phyloP scores from a whole-genome alignment of 805 yeast species.

The Kodamaea kakaduensis region DNA sequence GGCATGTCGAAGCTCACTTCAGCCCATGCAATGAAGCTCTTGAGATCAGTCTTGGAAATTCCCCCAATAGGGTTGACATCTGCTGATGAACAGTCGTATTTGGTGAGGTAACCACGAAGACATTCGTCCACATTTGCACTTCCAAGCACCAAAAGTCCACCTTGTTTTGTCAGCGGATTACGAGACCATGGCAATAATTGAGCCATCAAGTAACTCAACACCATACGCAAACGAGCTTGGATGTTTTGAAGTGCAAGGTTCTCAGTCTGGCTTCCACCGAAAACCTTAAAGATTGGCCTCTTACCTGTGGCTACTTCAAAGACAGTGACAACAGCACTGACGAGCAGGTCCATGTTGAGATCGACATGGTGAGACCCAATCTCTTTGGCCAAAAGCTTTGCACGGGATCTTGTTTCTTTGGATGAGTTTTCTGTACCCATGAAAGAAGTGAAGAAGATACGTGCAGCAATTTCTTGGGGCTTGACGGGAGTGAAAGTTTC shows the following conservation, averaged over 20 bases:
- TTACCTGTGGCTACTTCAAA: conserved; percentile 91
- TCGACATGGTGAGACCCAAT: conserved; percentile 91
- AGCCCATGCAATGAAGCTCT: conserved; percentile 81
- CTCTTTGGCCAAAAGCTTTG: conserved; percentile 65
- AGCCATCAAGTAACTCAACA: conserved; percentile 86
- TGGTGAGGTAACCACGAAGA: conserved; percentile 89
- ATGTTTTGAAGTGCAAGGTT: conserved; percentile 94
- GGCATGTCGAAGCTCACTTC: conserved; percentile 67
- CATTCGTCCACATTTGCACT: conserved; percentile 98
- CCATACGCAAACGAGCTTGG: conserved; percentile 96
- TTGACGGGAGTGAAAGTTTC: conserved; percentile 62
- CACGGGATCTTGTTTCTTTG: conserved; percentile 76
- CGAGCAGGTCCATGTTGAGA: conserved; percentile 85
- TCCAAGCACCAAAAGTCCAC: conserved; percentile 87
- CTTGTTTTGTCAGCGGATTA: conserved; percentile 45
- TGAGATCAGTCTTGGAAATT: conserved; percentile 89
- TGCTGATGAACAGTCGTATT: conserved; percentile 96
- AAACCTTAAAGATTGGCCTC: conserved; percentile 80
- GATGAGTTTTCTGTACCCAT: conserved; percentile 98
- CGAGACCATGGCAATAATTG: conserved; percentile 95
- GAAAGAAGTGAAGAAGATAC: conserved; percentile 82
- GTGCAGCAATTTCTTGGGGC: conserved; percentile 71
- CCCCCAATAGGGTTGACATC: conserved; percentile 99
- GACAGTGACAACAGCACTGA: conserved; percentile 64
- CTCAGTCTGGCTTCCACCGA: conserved; percentile 91